A percentile compares a stretch with the other conserved stretches of the same genome.
Conservation (phyloP, 208 protist genomes). For the Crithidia brevicula region DNA sequence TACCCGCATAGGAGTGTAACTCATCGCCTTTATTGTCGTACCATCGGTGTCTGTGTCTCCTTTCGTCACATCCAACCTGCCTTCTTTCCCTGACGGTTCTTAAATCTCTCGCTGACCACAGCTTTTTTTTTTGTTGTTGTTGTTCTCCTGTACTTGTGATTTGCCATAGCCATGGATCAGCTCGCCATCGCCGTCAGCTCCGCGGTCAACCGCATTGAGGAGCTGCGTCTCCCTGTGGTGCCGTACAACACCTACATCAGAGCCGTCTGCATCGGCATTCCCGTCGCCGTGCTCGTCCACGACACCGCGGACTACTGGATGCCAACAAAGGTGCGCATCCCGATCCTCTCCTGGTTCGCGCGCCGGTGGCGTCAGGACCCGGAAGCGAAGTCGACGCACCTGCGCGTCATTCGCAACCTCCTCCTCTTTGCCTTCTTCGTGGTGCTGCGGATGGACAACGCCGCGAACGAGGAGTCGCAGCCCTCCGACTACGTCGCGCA, state of each 20-base stretch:
- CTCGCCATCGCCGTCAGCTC: conserved; percentile 71
- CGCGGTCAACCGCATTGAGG: conserved; percentile 65
- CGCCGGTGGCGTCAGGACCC: conserved; percentile 71
- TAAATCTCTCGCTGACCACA: too few relatives aligned
- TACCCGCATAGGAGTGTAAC: too few relatives aligned
- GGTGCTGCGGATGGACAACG: conserved; percentile 53
- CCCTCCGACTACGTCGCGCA: conserved; percentile 79
- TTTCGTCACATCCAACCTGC: too few relatives aligned
- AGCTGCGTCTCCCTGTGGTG: conserved; percentile 59
- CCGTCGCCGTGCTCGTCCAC: conserved; percentile 77
- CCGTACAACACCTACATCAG: conserved; percentile 64
- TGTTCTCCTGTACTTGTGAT: neutral
- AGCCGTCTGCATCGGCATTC: conserved; percentile 67
- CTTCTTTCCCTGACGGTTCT: too few relatives aligned
- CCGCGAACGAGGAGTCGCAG: conserved; percentile 41
- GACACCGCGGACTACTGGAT: conserved; percentile 84
- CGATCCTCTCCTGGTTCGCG: conserved; percentile 79
- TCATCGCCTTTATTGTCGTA: too few relatives aligned
- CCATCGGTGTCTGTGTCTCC: too few relatives aligned
- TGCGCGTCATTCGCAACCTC: conserved; percentile 63
- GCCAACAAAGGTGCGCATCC: conserved; percentile 52
- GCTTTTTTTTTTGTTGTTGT: too few relatives aligned
- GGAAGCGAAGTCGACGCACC: conserved; percentile 55
- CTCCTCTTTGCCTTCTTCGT: conserved; percentile 75
- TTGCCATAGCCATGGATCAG: conserved; percentile 58